Base-by-base conservation (phyloP, 768 basidiomycete genomes). In the Rhodotorula diobovata region DNA sequence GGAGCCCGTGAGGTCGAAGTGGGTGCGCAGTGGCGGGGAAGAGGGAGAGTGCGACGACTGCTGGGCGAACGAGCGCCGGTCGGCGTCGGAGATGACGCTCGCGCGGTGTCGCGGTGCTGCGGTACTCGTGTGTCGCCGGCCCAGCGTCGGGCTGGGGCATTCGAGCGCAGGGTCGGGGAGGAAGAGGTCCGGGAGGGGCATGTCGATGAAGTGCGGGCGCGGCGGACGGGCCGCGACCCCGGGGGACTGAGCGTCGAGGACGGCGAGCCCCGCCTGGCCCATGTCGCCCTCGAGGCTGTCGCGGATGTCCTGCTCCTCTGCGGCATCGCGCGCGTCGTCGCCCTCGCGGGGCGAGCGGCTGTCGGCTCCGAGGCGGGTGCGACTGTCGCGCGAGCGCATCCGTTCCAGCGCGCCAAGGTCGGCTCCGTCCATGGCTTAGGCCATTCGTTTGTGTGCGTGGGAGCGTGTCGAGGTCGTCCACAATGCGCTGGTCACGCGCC, bases 221-320 rank as follows among this genome's bases (percentile, higher is more conserved):
- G 20, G 20, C 11, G 15, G 65, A 32, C 54, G 55, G 10, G 21
- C 25, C 6, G 37, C 25, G 30, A 25, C 34, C 6, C 18, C n/a
- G 32, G 46, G 34, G 39, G 41, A 28, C 15, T 34, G 35, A 16
- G 34, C 54, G 10, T 55, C 54, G 54, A 34, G 32, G 20, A 55
- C 57, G 23, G n/a, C 37, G 57, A 58, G 57, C 7, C 57, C 28
- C 12, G 37, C 37, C 28, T n/a, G 23, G 16, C 58, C 58, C 39
- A 71, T 37, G 54, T 73, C 72, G 37, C 66, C 72, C 30, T 66
- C 72, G 46, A 63, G 48, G 25, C 60, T 63, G 30, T 71, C 69
- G 46, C 69, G 61, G 4, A 66, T 18, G 56, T 64, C 53, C 56
- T 64, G 61, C 35, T 53, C 57, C 46, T 60, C 66, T 28, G 62